Evolutionary conservation across 495 filamentous ascomycete genomes (phyloP).

Genomic region (Bombardia bombarda): DNA sequence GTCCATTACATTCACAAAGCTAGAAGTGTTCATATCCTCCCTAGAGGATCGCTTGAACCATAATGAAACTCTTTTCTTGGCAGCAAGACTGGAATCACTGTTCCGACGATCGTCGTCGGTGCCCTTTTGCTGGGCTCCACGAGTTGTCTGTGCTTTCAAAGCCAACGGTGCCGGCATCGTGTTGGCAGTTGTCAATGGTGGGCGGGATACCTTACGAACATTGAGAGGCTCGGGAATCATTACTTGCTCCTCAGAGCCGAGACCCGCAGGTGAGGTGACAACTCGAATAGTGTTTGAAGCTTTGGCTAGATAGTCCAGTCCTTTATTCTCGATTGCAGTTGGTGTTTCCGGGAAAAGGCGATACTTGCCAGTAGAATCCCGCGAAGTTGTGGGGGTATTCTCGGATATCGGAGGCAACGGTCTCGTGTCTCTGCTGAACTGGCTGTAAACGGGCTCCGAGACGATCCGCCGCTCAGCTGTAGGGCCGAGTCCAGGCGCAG

Average conservation of each 20-base stretch:
- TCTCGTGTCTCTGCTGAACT: conserved; percentile 24
- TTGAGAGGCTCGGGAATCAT: conserved; percentile 38
- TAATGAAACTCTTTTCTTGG: conserved; percentile 49
- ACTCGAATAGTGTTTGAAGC: conserved; percentile 43
- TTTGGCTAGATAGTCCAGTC: conserved; percentile 25
- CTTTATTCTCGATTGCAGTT: conserved; percentile 20
- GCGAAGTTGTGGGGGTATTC: no score
- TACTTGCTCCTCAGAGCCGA: conserved; percentile 5
- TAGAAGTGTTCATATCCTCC: conserved; percentile 15
- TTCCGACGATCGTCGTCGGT: neutral
- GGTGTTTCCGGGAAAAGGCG: conserved; percentile 25
- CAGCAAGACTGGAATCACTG: conserved; percentile 8
- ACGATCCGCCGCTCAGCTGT: conserved; percentile 23
- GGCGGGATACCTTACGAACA: conserved; percentile 37
- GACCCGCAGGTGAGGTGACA: conserved; percentile 30
- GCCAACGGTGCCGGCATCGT: no score
- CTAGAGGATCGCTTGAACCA: conserved; percentile 59
- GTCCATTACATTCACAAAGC: conserved; percentile 11
- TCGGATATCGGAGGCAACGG: conserved; percentile 49
- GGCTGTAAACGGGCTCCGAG: conserved; percentile 48
- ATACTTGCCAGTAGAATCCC: conserved; percentile 23
- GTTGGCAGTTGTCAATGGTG: neutral
- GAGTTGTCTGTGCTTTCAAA: neutral
- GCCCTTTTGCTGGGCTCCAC: neutral
- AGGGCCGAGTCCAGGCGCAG: neutral